Conservation (phyloP, 1,284 basidiomycete genomes). For the Boletellus deceptivus region DNA sequence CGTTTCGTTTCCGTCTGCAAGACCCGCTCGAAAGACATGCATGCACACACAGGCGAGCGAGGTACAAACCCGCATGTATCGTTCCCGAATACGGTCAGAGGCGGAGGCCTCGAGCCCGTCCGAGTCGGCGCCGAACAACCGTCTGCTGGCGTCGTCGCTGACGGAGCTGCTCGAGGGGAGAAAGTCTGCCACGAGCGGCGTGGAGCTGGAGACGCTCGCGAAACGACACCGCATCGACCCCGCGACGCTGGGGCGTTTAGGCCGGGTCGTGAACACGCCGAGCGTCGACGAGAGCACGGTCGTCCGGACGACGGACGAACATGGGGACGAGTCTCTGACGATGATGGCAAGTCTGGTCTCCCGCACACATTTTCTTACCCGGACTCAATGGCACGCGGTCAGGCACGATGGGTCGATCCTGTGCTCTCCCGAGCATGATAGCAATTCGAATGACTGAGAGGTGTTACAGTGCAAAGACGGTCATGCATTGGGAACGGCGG, state of each 20-base stretch:
- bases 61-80: slow-evolving; percentile 44
- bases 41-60: slow-evolving; percentile 26
- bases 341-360: slow-evolving; percentile 43
- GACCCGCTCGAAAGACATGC: too few species aligned
- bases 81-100: slow-evolving; percentile 55
- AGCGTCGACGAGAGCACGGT: slow-evolving; percentile 56
- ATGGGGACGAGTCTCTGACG: slow-evolving; percentile 59
- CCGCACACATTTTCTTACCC: too few species aligned
- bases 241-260: slow-evolving; percentile 53
- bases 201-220: slow-evolving; percentile 45
- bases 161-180: slow-evolving; percentile 64
- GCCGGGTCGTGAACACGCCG: slow-evolving; percentile 67
- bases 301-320: slow-evolving; percentile 47
- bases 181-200: slow-evolving; percentile 44
- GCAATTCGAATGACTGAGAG: not conserved
- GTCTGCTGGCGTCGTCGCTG: slow-evolving; percentile 57
- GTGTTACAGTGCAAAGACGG: slow-evolving; percentile 11
- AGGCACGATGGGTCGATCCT: slow-evolving; percentile 34
- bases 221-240: slow-evolving; percentile 58
- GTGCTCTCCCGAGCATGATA: not conserved
- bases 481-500: slow-evolving; percentile 6
- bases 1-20: not conserved
- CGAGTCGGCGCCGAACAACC: slow-evolving; percentile 36
- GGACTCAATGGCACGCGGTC: not conserved
- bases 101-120: slow-evolving; percentile 41